These are phyloP conservation scores for Penicillium sp. DNA, from an alignment of 2,329 filamentous ascomycete genomes.

Conservation along the genomic window DNA sequence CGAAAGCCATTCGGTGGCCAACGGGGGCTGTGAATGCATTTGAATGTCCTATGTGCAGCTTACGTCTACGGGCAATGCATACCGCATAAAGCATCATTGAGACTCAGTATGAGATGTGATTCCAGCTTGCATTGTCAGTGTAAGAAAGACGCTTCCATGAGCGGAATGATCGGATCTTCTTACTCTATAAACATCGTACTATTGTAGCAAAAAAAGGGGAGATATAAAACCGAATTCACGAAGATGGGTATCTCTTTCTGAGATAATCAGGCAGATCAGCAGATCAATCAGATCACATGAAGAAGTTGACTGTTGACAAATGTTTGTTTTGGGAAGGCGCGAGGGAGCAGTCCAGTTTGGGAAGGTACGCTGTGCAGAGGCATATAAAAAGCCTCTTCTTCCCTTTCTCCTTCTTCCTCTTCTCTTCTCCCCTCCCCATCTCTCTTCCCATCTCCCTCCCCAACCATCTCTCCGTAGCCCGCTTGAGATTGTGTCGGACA, in stretches of 20 bases:
- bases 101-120: not conserved
- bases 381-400: not conserved
- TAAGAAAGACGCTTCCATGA: not conserved
- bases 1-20: not conserved
- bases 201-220: not conserved
- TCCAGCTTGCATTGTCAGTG: not conserved
- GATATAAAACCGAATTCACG: no score
- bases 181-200: not conserved
- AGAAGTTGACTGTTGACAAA: no score
- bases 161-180: not conserved
- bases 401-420: not conserved
- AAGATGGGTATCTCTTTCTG: no score
- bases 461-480: not conserved
- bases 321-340: no score
- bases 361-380: not conserved
- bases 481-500: not conserved
- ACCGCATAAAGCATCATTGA: not conserved
- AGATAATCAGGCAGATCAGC: no score
- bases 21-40: not conserved
- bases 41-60: not conserved
- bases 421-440: not conserved
- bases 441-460: not conserved
- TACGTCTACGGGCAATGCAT: not conserved
- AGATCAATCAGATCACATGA: no score
- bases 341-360: not conserved